Conservation (phyloP, 768 basidiomycete genomes). For the Russula abietina region DNA sequence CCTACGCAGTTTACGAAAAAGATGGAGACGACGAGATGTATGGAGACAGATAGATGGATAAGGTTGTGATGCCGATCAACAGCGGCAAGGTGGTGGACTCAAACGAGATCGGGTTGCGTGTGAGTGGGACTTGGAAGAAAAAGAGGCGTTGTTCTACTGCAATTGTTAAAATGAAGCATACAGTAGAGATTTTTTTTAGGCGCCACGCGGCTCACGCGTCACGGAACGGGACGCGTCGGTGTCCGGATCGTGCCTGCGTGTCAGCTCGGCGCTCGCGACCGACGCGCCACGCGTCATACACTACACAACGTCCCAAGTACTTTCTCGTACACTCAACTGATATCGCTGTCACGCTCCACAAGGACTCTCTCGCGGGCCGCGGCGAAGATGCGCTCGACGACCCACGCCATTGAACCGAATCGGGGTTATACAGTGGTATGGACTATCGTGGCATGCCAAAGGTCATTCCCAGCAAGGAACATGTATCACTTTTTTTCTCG, state of each 20-base stretch:
- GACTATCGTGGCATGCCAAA: not conserved
- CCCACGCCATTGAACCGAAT: not conserved
- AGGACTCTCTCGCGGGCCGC: not conserved
- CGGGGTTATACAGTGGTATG: not conserved
- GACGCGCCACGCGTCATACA: not conserved
- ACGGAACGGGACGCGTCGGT: not conserved
- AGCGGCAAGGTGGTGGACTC: not conserved
- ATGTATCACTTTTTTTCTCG: not conserved
- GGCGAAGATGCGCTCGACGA: not conserved
- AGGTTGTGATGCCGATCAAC: conserved; percentile 6
- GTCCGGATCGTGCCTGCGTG: not conserved
- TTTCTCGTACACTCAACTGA: not conserved
- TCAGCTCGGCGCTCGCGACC: not conserved
- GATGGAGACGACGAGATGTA: not conserved
- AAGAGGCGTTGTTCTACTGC: too few relatives aligned
- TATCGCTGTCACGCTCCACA: not conserved
- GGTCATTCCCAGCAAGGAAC: not conserved
- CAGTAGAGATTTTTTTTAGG: too few relatives aligned
- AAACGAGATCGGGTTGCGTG: not conserved
- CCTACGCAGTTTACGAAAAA: not conserved
- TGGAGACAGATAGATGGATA: not conserved
- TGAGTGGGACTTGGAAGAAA: too few relatives aligned
- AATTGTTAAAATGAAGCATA: too few relatives aligned
- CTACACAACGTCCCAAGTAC: too few relatives aligned
- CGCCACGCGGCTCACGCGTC: too few relatives aligned